These are phyloP conservation scores for Aechmea fasciata DNA, from an alignment of 176 grass and related monocot genomes.

Conservation along the genomic window DNA sequence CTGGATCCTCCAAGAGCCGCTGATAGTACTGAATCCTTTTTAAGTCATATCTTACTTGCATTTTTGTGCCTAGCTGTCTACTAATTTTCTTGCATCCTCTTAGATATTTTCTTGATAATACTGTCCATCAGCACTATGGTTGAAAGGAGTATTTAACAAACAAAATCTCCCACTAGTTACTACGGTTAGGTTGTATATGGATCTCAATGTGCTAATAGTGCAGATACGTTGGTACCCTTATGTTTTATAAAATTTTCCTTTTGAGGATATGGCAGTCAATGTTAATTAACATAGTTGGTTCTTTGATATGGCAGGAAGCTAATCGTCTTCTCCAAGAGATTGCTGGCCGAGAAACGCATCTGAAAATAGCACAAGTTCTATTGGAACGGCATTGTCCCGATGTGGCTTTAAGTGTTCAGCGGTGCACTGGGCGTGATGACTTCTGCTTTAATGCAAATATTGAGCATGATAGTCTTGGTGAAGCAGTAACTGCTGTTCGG, in stretches of 20 bases:
- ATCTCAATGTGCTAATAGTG: too few species aligned
- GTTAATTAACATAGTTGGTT: neutral
- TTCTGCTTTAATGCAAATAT: slow-evolving; percentile 31
- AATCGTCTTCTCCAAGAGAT: slow-evolving; percentile 70
- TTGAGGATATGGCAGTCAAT: neutral
- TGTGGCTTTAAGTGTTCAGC: slow-evolving; percentile 60
- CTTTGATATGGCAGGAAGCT: slow-evolving; percentile 44
- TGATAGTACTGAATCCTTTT: too few species aligned
- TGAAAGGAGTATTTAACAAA: too few species aligned
- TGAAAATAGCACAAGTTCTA: slow-evolving; percentile 86
- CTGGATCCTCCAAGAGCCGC: too few species aligned
- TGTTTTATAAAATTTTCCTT: neutral
- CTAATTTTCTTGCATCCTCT: too few species aligned
- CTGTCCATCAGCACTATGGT: too few species aligned
- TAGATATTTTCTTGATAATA: too few species aligned
- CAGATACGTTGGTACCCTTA: too few species aligned
- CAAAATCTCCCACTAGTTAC: too few species aligned
- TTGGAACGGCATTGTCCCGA: slow-evolving; percentile 61
- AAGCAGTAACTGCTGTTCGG: slow-evolving; percentile 61
- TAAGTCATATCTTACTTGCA: too few species aligned
- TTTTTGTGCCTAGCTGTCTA: too few species aligned
- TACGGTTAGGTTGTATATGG: too few species aligned
- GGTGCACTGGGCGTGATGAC: slow-evolving; percentile 48
- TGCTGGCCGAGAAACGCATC: slow-evolving; percentile 66
- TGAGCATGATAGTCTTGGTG: slow-evolving; percentile 45